These are phyloP conservation scores for Sporothrix humicola DNA, from an alignment of 2,329 filamentous ascomycete genomes.

Conservation along the genomic window DNA sequence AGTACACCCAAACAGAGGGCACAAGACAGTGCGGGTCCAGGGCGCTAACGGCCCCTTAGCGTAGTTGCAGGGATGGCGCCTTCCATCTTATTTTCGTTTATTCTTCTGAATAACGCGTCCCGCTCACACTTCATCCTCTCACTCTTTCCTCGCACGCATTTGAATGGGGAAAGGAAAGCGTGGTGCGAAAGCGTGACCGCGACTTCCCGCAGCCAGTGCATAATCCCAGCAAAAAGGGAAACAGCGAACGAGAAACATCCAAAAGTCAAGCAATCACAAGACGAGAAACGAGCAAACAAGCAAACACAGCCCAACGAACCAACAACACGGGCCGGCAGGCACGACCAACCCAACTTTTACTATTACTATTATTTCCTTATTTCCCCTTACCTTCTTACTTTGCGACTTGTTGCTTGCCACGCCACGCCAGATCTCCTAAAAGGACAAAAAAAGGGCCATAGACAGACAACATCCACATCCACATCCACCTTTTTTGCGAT, in stretches of 20 bases:
- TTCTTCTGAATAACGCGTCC: conserved; percentile 29
- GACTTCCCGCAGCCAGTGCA: conserved; percentile 27
- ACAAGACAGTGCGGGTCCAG: conserved; percentile 20
- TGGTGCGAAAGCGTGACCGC: conserved; percentile 31
- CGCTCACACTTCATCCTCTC: not conserved
- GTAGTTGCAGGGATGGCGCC: conserved; percentile 16
- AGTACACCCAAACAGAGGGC: not conserved
- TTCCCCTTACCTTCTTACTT: no score
- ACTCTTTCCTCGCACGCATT: not conserved
- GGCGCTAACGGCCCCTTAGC: conserved; percentile 26
- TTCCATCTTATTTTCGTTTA: conserved; percentile 6
- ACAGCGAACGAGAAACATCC: not conserved
- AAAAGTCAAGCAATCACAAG: conserved; percentile 13
- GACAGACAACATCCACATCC: not conserved
- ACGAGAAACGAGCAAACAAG: not conserved
- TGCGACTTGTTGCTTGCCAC: not conserved
- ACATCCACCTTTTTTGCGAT: not conserved
- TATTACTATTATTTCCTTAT: not conserved
- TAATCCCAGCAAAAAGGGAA: not conserved
- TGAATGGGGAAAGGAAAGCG: conserved; percentile 25
- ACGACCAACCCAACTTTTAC: not conserved
- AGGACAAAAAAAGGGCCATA: not conserved
- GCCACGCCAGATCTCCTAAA: not conserved
- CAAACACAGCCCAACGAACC: not conserved
- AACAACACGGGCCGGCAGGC: conserved; percentile 19